Evolutionary conservation across 2,329 filamentous ascomycete genomes (phyloP), one percentile per base, ranked within the genome.

Genomic region (Fusarium sp.): DNA sequence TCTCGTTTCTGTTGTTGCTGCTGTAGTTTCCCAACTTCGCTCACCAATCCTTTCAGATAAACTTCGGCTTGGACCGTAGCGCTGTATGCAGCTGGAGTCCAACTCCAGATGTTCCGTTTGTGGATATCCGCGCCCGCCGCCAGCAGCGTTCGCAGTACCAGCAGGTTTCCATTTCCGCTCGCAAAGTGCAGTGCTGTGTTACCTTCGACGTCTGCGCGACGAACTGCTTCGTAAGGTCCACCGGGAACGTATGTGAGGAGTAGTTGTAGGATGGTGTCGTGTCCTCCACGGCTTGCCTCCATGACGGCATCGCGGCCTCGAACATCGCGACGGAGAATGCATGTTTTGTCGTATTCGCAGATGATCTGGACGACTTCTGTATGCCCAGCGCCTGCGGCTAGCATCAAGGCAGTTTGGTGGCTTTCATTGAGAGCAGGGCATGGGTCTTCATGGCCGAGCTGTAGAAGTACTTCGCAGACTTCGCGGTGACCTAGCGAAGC

Each of bases 121-220:
- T 91, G 84, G 0, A 92, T 87, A 71, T 94, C 90, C 1, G 93
- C 92, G 12, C 93, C 93, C 1, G 92, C 92, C 4, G 91, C 89
- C 13, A 97, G 84, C 54, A 97, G 82, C 36, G 93, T 91, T 42
- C 93, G 85, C 56, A 97, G 80, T 1, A 92, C 91, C 55, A 94
- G 88, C 45, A 97, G 79, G 71, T 95, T 91, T 2, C 93, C 93
- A 73, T 92, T 92, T 45, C 91, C 91, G 74, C 89, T 93, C 13
- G 94, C 94, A 80, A 96, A 94, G 80, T 97, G 93, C 42, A 97
- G 83, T 1, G 93, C 92, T 4, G 93, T 97, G 76, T 97, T 96
- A n/a, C 93, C 93, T 60, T 91, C 86, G 2, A 84, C 74, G 74
- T 97, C 93, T 6, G 84, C 82, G 31, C 84, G 82, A 45, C 83